Evolutionary conservation across 1,139 yeast genomes (phyloP).

Genomic region (Kodamaea alishanica): DNA sequence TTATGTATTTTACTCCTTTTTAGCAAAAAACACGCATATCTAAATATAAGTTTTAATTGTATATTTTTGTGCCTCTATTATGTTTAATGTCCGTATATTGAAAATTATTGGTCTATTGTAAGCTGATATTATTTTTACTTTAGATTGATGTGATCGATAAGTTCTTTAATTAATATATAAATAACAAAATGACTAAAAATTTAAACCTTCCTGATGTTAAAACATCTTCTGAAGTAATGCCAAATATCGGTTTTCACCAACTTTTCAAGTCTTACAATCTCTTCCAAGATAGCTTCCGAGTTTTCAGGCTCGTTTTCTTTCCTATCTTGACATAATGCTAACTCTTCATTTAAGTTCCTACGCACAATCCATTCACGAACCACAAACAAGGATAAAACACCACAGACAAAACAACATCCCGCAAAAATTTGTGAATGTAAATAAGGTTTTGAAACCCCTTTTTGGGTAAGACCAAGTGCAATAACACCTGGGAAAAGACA

Average conservation of each 20-base stretch:
- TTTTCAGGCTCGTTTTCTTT: background rate
- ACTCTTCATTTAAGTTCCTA: constrained; percentile 11
- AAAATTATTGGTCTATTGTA: too few species aligned
- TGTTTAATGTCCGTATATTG: too few species aligned
- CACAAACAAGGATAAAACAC: constrained; percentile 25
- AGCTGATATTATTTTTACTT: too few species aligned
- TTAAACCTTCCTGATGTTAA: constrained; percentile 1
- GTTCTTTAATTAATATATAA: too few species aligned
- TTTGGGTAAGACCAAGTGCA: constrained; percentile 42
- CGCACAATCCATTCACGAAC: constrained; percentile 31
- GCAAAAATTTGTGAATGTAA: constrained; percentile 59
- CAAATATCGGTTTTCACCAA: background rate
- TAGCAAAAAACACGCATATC: constrained; percentile 21
- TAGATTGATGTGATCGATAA: too few species aligned
- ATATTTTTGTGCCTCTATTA: too few species aligned
- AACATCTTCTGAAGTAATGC: background rate
- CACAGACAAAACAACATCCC: constrained; percentile 44
- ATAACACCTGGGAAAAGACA: constrained; percentile 34
- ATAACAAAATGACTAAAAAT: background rate
- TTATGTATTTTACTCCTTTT: constrained; percentile 8
- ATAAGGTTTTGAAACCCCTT: constrained; percentile 39
- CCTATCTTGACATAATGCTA: background rate
- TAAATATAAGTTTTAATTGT: constrained; percentile 4
- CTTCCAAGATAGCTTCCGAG: too few species aligned
- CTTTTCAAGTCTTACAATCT: background rate